phyloP scores from a whole-genome alignment of 2,329 filamentous ascomycete genomes.

The Camptophora hylomeconis region DNA sequence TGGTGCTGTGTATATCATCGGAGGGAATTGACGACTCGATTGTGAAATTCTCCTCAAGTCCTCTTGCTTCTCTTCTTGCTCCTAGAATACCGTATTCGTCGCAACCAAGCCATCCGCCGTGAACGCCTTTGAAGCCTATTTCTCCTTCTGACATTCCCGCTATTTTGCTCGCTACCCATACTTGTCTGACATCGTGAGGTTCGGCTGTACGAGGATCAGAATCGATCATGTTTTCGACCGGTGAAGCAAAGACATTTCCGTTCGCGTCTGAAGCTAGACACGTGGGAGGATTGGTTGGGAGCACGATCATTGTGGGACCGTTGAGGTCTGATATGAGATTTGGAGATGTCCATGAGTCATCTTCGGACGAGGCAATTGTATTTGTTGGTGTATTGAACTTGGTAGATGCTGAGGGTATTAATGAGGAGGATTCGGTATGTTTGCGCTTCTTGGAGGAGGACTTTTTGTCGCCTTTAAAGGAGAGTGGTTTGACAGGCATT shows the following conservation, averaged over 20 bases:
- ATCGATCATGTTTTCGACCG: conserved; percentile 79
- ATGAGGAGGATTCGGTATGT: conserved; percentile 38
- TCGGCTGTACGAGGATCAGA: conserved; percentile 72
- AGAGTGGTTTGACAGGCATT: conserved; percentile 57
- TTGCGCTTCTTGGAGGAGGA: conserved; percentile 70
- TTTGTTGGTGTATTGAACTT: conserved; percentile 16
- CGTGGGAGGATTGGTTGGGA: conserved; percentile 60
- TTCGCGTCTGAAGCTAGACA: conserved; percentile 75
- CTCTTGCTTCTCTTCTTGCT: conserved; percentile 15
- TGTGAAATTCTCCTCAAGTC: conserved; percentile 20
- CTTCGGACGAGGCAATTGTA: conserved; percentile 31
- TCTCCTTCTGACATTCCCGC: conserved; percentile 56
- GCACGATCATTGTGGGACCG: conserved; percentile 70
- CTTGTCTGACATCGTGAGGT: conserved; percentile 88
- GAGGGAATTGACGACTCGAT: conserved; percentile 6
- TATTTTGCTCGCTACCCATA: conserved; percentile 81
- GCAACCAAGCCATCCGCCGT: conserved; percentile 51
- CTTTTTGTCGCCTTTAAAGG: conserved; percentile 97
- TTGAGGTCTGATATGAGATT: conserved; percentile 60
- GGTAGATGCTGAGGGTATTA: conserved; percentile 20
- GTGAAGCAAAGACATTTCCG: conserved; percentile 72
- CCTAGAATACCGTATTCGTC: conserved; percentile 16
- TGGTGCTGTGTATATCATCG: no score
- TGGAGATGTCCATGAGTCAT: conserved; percentile 86
- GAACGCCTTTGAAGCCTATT: conserved; percentile 78